A percentile compares a stretch with the other conserved stretches of the same genome.
These are phyloP conservation scores for Sporothrix curviconia DNA, from an alignment of 2,329 filamentous ascomycete species.

Conservation along the genomic window DNA sequence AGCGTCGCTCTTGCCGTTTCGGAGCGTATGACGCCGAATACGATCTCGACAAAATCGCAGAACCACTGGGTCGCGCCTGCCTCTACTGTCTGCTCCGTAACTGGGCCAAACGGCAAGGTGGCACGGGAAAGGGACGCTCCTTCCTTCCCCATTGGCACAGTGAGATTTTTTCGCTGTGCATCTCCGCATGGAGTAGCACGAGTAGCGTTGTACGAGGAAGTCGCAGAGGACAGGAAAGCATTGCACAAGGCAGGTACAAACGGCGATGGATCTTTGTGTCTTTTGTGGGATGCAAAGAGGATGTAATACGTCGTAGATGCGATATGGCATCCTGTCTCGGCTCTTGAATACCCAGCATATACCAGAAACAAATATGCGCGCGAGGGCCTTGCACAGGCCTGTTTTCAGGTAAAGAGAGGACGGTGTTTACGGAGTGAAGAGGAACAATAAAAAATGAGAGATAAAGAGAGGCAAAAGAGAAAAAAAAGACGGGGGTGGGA, in stretches of 20 bases:
- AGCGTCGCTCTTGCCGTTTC: background rate
- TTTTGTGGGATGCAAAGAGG: too few relatives aligned
- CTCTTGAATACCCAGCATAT: background rate
- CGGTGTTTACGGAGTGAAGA: background rate
- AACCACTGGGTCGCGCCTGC: too few relatives aligned
- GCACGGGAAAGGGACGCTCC: background rate
- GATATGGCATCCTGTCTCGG: background rate
- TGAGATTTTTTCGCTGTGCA: background rate
- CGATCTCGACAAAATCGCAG: too few relatives aligned
- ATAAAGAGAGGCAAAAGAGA: background rate
- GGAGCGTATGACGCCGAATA: background rate
- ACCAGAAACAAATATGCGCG: background rate
- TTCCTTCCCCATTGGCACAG: background rate
- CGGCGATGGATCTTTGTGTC: too few relatives aligned
- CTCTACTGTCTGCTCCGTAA: background rate
- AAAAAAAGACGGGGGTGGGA: background rate
- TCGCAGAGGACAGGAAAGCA: background rate
- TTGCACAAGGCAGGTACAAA: conserved; percentile 1
- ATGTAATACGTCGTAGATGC: background rate
- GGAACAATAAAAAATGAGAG: too few relatives aligned
- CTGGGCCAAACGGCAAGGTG: background rate
- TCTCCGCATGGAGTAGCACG: background rate
- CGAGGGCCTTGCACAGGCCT: background rate
- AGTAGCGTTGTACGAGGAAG: too few relatives aligned
- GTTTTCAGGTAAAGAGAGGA: background rate